phyloP scores from a whole-genome alignment of 371 early-diverging fungal genomes.

The Neoconidiobolus thromboides region DNA sequence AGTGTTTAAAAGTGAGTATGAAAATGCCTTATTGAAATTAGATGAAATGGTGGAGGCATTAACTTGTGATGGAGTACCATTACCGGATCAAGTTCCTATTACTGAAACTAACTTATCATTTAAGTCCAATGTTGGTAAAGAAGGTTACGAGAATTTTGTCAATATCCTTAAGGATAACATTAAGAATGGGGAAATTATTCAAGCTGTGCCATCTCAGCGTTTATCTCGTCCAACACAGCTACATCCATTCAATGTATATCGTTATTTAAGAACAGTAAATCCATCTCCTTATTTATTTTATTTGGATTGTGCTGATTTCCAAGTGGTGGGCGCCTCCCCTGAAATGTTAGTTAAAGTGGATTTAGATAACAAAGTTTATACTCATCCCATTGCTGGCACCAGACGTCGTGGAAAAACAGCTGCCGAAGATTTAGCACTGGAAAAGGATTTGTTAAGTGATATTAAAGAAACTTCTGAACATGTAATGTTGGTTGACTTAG shows the following conservation, averaged over 20 bases:
- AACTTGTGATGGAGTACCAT: conserved; percentile 17
- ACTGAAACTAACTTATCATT: conserved; percentile 28
- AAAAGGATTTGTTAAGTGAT: conserved; percentile 62
- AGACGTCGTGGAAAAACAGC: conserved; percentile 65
- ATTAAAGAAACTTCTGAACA: conserved; percentile 91
- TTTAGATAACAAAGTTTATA: conserved; percentile 46
- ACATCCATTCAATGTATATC: conserved; percentile 93
- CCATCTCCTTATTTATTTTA: conserved; percentile 99
- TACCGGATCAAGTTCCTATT: conserved; percentile 25
- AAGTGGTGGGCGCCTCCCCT: conserved; percentile 93
- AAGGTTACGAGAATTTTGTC: conserved; percentile 78
- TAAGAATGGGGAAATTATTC: conserved; percentile 87
- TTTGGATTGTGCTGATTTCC: conserved; percentile 73
- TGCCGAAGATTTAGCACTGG: conserved; percentile 68
- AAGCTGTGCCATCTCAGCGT: conserved; percentile 89
- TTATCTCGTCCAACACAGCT: conserved; percentile 64
- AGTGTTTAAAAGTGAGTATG: conserved; percentile 36
- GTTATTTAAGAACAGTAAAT: conserved; percentile 82
- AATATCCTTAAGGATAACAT: conserved; percentile 73
- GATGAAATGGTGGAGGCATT: conserved; percentile 38
- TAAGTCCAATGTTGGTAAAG: conserved; percentile 70
- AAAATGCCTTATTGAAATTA: conserved; percentile 37
- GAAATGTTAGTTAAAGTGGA: conserved; percentile 93
- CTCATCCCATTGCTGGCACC: conserved; percentile 96
- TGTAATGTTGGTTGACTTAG: conserved; percentile 95